Conservation (phyloP, 108 stramenopile species). For the Cylindrotheca fusiformis region DNA sequence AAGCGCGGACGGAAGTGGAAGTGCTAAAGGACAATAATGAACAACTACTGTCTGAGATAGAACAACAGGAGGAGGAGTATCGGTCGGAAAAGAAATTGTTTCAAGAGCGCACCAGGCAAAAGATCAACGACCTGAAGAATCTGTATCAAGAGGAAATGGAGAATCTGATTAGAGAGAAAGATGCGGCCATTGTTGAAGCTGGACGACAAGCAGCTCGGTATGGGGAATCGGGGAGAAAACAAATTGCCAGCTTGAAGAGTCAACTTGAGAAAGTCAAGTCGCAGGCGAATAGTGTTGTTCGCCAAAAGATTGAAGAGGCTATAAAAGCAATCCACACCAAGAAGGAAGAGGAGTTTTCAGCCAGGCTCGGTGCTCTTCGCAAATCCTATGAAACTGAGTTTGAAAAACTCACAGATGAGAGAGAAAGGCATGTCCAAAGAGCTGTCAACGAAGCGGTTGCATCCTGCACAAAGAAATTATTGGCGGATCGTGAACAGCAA, state of each 20-base stretch:
- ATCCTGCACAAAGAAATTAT: not conserved
- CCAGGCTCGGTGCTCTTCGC: slow-evolving; percentile 11
- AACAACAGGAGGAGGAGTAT: slow-evolving; percentile 36
- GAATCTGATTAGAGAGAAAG: slow-evolving; percentile 22
- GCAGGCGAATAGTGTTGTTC: not conserved
- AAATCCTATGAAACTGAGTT: slow-evolving; percentile 28
- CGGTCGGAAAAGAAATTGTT: slow-evolving; percentile 30
- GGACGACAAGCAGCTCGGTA: slow-evolving; percentile 20
- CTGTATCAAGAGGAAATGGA: slow-evolving; percentile 28
- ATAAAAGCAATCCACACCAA: not conserved
- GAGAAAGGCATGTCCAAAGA: not conserved
- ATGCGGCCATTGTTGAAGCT: slow-evolving; percentile 32
- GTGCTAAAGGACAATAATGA: slow-evolving; percentile 27
- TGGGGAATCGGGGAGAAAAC: slow-evolving; percentile 18
- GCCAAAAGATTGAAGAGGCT: slow-evolving; percentile 9
- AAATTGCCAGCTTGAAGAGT: slow-evolving; percentile 7
- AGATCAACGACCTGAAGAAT: slow-evolving; percentile 14
- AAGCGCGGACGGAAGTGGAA: slow-evolving; percentile 22
- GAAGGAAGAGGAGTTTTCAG: slow-evolving; percentile 16
- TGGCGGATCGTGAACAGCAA: slow-evolving; percentile 9
- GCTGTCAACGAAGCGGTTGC: slow-evolving; percentile 15
- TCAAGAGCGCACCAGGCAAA: slow-evolving; percentile 19
- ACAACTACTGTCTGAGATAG: slow-evolving; percentile 28
- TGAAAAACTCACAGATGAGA: slow-evolving; percentile 12
- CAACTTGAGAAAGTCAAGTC: slow-evolving; percentile 16